These are phyloP conservation scores for Hypholoma sublateritium DNA, from an alignment of 768 basidiomycete genomes.

Conservation along the genomic window DNA sequence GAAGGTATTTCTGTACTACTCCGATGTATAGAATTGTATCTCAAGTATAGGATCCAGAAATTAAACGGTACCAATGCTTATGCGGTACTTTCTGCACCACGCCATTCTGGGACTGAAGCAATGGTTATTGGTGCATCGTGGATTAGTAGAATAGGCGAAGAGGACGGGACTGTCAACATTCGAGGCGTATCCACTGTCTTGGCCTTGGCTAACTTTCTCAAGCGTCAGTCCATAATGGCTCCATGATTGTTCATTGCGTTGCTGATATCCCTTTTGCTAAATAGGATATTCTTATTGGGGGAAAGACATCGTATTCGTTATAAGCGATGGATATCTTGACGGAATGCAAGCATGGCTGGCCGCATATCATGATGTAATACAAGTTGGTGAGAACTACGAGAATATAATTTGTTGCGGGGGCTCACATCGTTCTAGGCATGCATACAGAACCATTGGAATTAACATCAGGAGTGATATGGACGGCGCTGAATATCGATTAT, in stretches of 20 bases:
- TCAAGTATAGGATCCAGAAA: conserved; percentile 33
- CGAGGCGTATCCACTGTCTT: conserved; percentile 87
- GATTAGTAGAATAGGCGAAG: conserved; percentile 66
- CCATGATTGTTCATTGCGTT: neutral
- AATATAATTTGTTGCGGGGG: neutral
- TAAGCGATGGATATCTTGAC: conserved; percentile 86
- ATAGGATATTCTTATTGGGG: conserved; percentile 90
- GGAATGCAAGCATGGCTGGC: conserved; percentile 93
- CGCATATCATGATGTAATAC: conserved; percentile 72
- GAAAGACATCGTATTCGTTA: conserved; percentile 87
- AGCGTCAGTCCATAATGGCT: conserved; percentile 49
- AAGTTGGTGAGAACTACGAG: conserved; percentile 51
- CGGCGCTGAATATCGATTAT: conserved; percentile 91
- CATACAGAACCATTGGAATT: conserved; percentile 60
- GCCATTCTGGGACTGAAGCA: conserved; percentile 91
- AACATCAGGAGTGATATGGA: conserved; percentile 91
- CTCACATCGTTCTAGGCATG: conserved; percentile 48
- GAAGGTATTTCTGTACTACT: conserved; percentile 42
- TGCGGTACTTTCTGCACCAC: conserved; percentile 77
- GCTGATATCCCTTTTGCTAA: neutral
- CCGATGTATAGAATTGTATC: neutral
- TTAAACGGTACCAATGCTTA: conserved; percentile 78
- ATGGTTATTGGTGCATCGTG: conserved; percentile 92
- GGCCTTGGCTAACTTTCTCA: conserved; percentile 79
- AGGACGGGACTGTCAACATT: conserved; percentile 65